Percentiles rank a stretch among this genome's conserved stretches.
These are phyloP conservation scores for Aaosphaeria arxii DNA, from an alignment of 2,329 filamentous ascomycete species.

Conservation along the genomic window DNA sequence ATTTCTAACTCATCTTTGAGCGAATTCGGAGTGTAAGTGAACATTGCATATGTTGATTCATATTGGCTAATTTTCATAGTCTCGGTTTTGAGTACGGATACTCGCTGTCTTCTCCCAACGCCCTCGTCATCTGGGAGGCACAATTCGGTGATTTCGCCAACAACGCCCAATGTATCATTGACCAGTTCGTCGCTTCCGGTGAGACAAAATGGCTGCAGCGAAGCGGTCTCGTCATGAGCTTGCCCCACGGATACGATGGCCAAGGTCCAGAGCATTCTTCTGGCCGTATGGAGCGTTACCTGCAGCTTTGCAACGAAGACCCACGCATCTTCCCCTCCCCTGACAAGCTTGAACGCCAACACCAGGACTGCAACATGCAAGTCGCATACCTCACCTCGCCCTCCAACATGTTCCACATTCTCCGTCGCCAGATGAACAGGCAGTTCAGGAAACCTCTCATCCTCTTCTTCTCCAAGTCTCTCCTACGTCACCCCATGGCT, in stretches of 20 bases:
- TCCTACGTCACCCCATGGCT: constrained; percentile 89
- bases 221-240: constrained; percentile 91
- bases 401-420: constrained; percentile 91
- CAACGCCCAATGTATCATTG: constrained; percentile 98
- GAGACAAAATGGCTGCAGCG: constrained; percentile 99
- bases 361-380: constrained; percentile 99
- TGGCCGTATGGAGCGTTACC: constrained; percentile 92
- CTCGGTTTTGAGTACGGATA: constrained; percentile 99
- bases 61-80: constrained; percentile 35
- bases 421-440: constrained; percentile 96
- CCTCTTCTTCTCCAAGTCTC: constrained; percentile 97
- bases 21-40: constrained; percentile 62
- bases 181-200: constrained; percentile 97
- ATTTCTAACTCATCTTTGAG: constrained; percentile 92
- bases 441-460: constrained; percentile 98
- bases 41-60: background rate
- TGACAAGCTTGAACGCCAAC: constrained; percentile 91
- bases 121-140: constrained; percentile 98
- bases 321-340: constrained; percentile 84
- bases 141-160: constrained; percentile 99
- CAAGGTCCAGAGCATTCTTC: constrained; percentile 99
- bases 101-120: constrained; percentile 93
- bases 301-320: constrained; percentile 97
- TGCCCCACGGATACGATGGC: constrained; percentile 96
- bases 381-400: constrained; percentile 97